phyloP scores from a whole-genome alignment of 768 basidiomycete genomes.

The Kwoniella bestiolae region DNA sequence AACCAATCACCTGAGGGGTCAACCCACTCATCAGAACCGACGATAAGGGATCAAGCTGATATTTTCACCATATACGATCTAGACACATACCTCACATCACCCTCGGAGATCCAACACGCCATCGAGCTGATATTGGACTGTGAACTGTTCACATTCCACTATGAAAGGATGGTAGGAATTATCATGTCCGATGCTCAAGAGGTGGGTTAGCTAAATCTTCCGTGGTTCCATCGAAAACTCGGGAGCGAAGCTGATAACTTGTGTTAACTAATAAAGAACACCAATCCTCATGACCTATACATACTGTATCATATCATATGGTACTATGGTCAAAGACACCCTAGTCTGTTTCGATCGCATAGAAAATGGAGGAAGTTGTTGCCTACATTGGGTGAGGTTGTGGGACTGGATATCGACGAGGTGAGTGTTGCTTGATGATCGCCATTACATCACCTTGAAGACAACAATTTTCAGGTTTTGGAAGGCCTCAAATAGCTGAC shows the following conservation, averaged over 20 bases:
- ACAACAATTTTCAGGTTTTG: no score
- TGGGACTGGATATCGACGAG: constrained; percentile 63
- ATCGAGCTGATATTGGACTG: constrained; percentile 75
- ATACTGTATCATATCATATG: constrained; percentile 79
- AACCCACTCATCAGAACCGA: constrained; percentile 9
- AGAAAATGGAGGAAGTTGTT: constrained; percentile 82
- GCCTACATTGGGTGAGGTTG: constrained; percentile 75
- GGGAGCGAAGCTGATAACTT: no score
- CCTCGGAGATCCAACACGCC: constrained; percentile 82
- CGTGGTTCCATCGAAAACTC: no score
- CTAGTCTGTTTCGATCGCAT: constrained; percentile 74
- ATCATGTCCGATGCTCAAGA: constrained; percentile 70
- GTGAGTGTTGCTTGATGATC: constrained; percentile 65
- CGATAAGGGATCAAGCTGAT: no score
- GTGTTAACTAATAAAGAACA: no score
- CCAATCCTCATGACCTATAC: constrained; percentile 81
- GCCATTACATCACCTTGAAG: not conserved
- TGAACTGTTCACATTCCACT: constrained; percentile 87
- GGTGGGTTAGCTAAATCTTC: constrained; percentile 60
- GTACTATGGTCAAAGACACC: constrained; percentile 70
- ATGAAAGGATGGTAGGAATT: constrained; percentile 85
- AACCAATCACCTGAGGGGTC: constrained; percentile 6
- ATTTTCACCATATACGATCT: no score
- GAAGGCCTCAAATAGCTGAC: no score
- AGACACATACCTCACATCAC: constrained; percentile 86